Evolutionary conservation across 1,284 basidiomycete genomes (phyloP), one percentile per base, ranked within the genome.

Genomic region (Coniferiporia sulphurascens): DNA sequence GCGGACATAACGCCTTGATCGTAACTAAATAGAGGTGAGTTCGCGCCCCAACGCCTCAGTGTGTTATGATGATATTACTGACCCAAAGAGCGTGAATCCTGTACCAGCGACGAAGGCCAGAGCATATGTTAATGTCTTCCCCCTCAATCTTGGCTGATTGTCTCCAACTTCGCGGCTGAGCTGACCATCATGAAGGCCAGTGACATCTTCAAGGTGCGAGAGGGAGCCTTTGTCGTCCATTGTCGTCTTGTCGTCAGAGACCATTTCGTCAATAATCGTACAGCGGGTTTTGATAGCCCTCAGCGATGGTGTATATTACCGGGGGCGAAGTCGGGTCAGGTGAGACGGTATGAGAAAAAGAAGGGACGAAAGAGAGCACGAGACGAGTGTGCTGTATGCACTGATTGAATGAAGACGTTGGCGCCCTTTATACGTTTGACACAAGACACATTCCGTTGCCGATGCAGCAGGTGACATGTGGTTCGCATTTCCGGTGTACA

Each of bases 1-100:
- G 82, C 80, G 45, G 79, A 82, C 82, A 86, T 85, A 36, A 85
- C 83, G 61, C 83, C 83, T 64, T 85, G 84, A 65, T 85, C 84
- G 72, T 85, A 85, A 15, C 80, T 81, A 45, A 13, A 12, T 19
- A n/a, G 10, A 46, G 34, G n/a, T 35, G 38, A 38, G 36, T 19
- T 17, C 5, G 38, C 15, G 9, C 38, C 38, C 12, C 15, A 4
- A 41, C 15, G 7, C 38, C 3, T 8, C 12, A 41, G 59, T 22
- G 50, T 50, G 53, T 41, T 15, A 41, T 15, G 9, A 41, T 8
- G 3, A 34, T 38, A 46, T 27, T 32, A 69, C 73, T 38, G 57
- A 80, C 77, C 83, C 83, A 66, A 86, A 85, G 10, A 85, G 71
- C 19, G 80, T 82, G 67, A 82, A 82, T 6, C 80, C 81, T 12